These are phyloP conservation scores for Phytophthora boehmeriae DNA, from an alignment of 352 stramenopile species.

Conservation along the genomic window DNA sequence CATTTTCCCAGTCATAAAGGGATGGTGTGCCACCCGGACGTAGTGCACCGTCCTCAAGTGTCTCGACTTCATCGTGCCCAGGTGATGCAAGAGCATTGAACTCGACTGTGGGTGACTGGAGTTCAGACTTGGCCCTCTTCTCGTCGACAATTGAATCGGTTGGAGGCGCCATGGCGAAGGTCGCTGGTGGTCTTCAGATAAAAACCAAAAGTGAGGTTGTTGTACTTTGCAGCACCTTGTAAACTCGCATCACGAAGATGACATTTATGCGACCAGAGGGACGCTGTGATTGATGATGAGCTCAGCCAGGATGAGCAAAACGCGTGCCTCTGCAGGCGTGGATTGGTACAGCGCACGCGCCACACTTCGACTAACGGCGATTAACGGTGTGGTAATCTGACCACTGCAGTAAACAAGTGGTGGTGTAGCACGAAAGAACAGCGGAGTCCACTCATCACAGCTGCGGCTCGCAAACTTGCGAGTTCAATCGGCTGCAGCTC, in stretches of 20 bases:
- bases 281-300: not conserved
- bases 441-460: not conserved
- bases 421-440: not conserved
- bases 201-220: not conserved
- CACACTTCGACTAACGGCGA: not conserved
- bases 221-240: not conserved
- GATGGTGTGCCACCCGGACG: slow-evolving; percentile 40
- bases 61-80: not conserved
- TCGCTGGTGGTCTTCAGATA: not conserved
- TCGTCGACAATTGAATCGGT: not conserved
- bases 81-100: not conserved
- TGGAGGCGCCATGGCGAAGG: not conserved
- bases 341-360: not conserved
- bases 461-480: not conserved
- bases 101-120: not conserved
- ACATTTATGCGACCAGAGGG: not conserved
- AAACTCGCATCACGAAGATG: not conserved
- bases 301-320: not conserved
- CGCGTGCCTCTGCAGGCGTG: not conserved
- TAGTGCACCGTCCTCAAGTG: slow-evolving; percentile 38
- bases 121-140: not conserved
- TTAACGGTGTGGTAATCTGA: not conserved
- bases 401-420: not conserved
- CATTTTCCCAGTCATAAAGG: slow-evolving; percentile 41
- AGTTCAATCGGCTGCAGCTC: not conserved